Conservation (phyloP, 352 stramenopile genomes). For the Globisporangium spinosum region DNA sequence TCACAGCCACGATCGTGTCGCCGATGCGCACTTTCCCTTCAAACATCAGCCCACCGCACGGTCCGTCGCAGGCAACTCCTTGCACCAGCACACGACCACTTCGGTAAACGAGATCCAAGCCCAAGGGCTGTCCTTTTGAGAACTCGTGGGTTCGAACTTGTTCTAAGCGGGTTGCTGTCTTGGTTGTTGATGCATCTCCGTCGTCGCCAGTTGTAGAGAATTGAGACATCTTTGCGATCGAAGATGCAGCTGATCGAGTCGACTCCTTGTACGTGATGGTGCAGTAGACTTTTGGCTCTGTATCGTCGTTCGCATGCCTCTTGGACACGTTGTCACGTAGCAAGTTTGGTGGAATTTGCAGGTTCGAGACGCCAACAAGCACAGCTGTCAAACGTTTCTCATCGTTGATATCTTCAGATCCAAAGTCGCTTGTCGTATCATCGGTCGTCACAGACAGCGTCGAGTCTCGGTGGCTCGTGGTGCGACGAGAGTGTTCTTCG, state of each 20-base stretch:
- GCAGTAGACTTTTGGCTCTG: slow-evolving; percentile 76
- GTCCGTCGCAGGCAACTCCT: slow-evolving; percentile 61
- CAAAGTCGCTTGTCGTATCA: slow-evolving; percentile 56
- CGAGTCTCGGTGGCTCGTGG: slow-evolving; percentile 6
- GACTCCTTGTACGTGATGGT: slow-evolving; percentile 77
- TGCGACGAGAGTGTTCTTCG: slow-evolving; percentile 15
- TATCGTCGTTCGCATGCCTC: slow-evolving; percentile 20
- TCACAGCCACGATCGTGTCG: slow-evolving; percentile 75
- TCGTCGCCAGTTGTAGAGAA: slow-evolving; percentile 14
- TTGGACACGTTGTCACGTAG: slow-evolving; percentile 36
- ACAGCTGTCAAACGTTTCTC: slow-evolving; percentile 72
- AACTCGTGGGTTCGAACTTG: slow-evolving; percentile 70
- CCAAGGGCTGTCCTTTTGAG: slow-evolving; percentile 45
- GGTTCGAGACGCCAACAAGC: slow-evolving; percentile 69
- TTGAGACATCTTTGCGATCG: slow-evolving; percentile 44
- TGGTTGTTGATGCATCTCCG: slow-evolving; percentile 3
- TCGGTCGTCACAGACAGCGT: slow-evolving; percentile 59
- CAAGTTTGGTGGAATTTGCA: slow-evolving; percentile 44
- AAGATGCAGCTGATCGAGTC: slow-evolving; percentile 69
- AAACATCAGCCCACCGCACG: slow-evolving; percentile 53
- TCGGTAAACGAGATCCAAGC: slow-evolving; percentile 79
- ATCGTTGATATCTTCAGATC: slow-evolving; percentile 57
- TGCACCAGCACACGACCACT: slow-evolving; percentile 75
- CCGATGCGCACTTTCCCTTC: slow-evolving; percentile 71
- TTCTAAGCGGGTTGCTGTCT: slow-evolving; percentile 25